Percentiles rank a stretch among this genome's conserved stretches.
Conservation (phyloP, 352 stramenopile species). For the Phytopythium vexans region DNA sequence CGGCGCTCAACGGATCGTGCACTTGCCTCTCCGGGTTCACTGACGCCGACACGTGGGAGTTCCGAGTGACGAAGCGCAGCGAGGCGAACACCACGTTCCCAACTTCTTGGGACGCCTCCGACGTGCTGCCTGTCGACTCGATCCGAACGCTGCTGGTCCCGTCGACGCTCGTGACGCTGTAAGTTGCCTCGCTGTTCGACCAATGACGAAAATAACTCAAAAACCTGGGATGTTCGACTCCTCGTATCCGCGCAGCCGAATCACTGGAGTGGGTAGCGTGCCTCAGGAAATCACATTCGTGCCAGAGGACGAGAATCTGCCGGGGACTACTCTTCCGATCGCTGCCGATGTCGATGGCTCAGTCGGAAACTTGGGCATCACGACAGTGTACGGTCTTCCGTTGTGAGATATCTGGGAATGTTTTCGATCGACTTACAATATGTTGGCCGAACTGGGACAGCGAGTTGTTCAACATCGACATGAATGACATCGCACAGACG, state of each 20-base stretch:
- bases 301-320: conserved; percentile 19
- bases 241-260: conserved; percentile 7
- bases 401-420: neutral
- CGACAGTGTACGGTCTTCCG: conserved; percentile 15
- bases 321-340: conserved; percentile 19
- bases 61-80: conserved; percentile 14
- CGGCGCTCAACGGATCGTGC: conserved; percentile 22
- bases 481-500: conserved; percentile 24
- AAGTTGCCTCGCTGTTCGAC: neutral
- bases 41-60: conserved; percentile 20
- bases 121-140: conserved; percentile 23
- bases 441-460: too few species aligned
- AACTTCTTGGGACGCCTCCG: conserved; percentile 7
- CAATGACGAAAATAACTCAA: too few species aligned
- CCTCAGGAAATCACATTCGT: conserved; percentile 24
- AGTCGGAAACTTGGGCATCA: conserved; percentile 14
- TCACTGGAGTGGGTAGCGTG: conserved; percentile 17
- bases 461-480: conserved; percentile 26
- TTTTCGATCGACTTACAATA: too few species aligned
- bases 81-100: conserved; percentile 17
- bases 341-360: conserved; percentile 3
- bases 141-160: conserved; percentile 27
- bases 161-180: conserved; percentile 19
- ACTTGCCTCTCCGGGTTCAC: conserved; percentile 21
- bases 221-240: neutral